Conservation (phyloP, 805 yeast genomes). For the Teunomyces lycoperdinae region DNA sequence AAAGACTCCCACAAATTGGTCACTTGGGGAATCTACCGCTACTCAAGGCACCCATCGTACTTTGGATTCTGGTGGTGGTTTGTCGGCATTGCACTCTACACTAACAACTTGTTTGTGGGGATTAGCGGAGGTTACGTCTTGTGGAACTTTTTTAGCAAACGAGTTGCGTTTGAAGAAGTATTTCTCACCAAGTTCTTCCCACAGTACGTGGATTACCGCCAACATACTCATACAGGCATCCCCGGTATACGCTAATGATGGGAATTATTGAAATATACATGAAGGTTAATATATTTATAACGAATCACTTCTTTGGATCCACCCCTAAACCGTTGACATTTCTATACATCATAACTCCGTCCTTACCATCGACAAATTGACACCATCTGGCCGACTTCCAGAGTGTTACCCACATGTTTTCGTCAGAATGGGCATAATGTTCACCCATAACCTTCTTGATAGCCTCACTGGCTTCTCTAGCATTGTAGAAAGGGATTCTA, state of each 20-base stretch:
- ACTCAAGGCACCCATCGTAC: conserved; percentile 84
- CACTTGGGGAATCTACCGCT: conserved; percentile 67
- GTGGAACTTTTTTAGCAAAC: conserved; percentile 61
- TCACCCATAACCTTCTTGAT: conserved; percentile 52
- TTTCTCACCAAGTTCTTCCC: conserved; percentile 70
- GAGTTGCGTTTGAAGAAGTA: conserved; percentile 74
- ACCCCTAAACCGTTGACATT: conserved; percentile 44
- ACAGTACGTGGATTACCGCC: conserved; percentile 53
- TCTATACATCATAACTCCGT: conserved; percentile 68
- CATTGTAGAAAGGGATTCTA: conserved; percentile 55
- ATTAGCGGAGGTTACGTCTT: conserved; percentile 54
- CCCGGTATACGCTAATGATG: conserved; percentile 48
- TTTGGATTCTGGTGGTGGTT: conserved; percentile 95
- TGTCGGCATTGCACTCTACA: conserved; percentile 71
- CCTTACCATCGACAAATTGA: conserved; percentile 67
- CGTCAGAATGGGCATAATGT: conserved; percentile 48
- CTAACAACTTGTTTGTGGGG: conserved; percentile 64
- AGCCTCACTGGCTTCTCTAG: conserved; percentile 51
- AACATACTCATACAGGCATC: conserved; percentile 53
- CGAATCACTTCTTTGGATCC: conserved; percentile 9
- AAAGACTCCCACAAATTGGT: conserved; percentile 58
- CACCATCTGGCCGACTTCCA: conserved; percentile 63
- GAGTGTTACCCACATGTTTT: conserved; percentile 55
- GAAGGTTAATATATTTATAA: background rate
- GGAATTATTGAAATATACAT: background rate